Base-by-base conservation (phyloP, 495 filamentous ascomycete species). In the Hypoxylon trugodes region DNA sequence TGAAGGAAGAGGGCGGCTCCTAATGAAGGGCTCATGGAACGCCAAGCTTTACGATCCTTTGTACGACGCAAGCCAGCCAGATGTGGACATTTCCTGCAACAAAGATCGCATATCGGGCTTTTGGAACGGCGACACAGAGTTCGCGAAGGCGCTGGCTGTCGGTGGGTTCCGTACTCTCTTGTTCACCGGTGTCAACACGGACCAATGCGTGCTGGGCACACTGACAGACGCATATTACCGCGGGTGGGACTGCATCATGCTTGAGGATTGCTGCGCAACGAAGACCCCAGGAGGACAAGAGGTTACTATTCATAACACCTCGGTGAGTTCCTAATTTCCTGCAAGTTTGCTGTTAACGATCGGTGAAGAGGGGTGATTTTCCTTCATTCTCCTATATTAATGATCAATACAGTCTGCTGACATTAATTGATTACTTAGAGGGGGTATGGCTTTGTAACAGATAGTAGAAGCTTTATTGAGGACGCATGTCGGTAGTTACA, bases 61-160 rank as follows among this genome's bases (percentile, higher is more conserved):
- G n/a, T 74, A 79, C 15, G 69, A 54, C 4, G 59, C 65, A 7
- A 66, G 61, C 43, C 6, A 66, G 33, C 13, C 67, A 1, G 55
- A 58, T 12, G 26, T 74, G 0, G 85, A 87, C 60, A 61, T 85
- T 0, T 79, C 76, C 68, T 79, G 84, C 53, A 73, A 82, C 53
- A 87, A 86, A 71, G 81, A 86, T 59, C 77, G 84, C 6, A 82
- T 86, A 75, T 81, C 78, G 18, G 85, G 84, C 6, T 62, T 87
- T 26, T 86, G 84, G 82, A 73, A 71, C 10, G 49, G 62, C 18
- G 53, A 69, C 25, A 72, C 73, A 36, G 70, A 71, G 32, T 59
- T 76, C n/a, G 73, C 68, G 43, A 65, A 69, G 51, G 52, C 55
- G 7, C 43, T 77, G 13, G 57, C 51, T 13, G 60, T 33, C 1